Conservation (phyloP, 1,284 basidiomycete genomes). For the Trichosporon sp. region DNA sequence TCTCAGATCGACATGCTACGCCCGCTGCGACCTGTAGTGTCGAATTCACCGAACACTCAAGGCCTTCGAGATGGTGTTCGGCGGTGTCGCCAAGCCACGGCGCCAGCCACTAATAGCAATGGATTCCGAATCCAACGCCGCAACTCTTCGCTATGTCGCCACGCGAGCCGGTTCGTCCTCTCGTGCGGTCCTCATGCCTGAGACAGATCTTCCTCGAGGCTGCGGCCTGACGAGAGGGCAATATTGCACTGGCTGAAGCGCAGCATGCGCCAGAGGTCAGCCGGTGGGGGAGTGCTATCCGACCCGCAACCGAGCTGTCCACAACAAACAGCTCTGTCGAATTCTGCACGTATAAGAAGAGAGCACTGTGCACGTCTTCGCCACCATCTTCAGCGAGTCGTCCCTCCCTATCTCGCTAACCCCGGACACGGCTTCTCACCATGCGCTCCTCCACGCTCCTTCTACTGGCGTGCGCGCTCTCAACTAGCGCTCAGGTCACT, state of each 20-base stretch:
- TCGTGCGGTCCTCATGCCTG: neutral
- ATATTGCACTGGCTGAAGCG: neutral
- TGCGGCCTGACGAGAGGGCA: neutral
- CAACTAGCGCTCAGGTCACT: neutral
- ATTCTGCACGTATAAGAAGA: neutral
- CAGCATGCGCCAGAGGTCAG: neutral
- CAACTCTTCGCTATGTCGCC: too few relatives aligned
- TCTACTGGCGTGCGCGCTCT: neutral
- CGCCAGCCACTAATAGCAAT: too few relatives aligned
- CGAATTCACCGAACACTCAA: too few relatives aligned
- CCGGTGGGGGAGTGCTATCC: neutral
- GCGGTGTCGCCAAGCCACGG: too few relatives aligned
- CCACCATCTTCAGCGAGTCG: neutral
- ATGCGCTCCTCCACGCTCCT: neutral
- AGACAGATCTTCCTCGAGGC: neutral
- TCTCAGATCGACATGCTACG: too few relatives aligned
- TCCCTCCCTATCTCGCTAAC: neutral
- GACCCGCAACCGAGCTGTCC: neutral
- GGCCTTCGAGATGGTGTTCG: too few relatives aligned
- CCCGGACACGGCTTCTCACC: neutral
- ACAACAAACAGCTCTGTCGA: too few relatives aligned
- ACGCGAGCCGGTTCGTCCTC: too few relatives aligned
- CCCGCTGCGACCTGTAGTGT: too few relatives aligned
- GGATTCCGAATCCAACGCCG: too few relatives aligned
- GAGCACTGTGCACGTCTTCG: neutral